A percentile compares a stretch with the other conserved stretches of the same genome.
Evolutionary conservation across 257 asterid genomes (phyloP).

Genomic region (Euphrasia confusa): DNA sequence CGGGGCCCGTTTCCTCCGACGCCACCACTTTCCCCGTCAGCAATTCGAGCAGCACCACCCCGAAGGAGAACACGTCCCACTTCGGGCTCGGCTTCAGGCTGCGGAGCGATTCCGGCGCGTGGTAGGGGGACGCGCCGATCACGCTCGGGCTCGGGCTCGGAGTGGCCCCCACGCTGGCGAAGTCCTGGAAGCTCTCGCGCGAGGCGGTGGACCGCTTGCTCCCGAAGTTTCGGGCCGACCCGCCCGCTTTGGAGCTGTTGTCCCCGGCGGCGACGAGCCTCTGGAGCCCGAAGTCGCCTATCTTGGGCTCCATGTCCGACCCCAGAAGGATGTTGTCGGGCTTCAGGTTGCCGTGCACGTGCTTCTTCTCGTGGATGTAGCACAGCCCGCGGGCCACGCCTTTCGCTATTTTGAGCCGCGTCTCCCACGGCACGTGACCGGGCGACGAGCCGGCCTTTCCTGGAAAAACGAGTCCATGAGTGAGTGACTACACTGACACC

Average conservation of each 20-base stretch:
- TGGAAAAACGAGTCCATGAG: conserved; percentile 19
- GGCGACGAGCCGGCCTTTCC: conserved; percentile 86
- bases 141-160: conserved; percentile 63
- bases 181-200: conserved; percentile 71
- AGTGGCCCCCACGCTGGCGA: conserved; percentile 45
- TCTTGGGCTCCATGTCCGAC: conserved; percentile 79
- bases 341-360: conserved; percentile 87
- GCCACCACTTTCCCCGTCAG: conserved; percentile 62
- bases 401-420: conserved; percentile 76
- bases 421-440: conserved; percentile 73
- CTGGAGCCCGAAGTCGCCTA: conserved; percentile 92
- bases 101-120: conserved; percentile 88
- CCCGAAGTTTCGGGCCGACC: conserved; percentile 74
- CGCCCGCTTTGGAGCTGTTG: conserved; percentile 56
- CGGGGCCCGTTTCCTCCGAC: conserved; percentile 64
- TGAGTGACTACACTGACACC: no score
- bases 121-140: conserved; percentile 66
- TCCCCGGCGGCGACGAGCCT: conserved; percentile 62
- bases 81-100: conserved; percentile 81
- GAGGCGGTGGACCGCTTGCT: conserved; percentile 90
- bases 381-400: conserved; percentile 90
- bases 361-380: conserved; percentile 83
- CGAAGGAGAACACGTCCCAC: conserved; percentile 87
- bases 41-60: conserved; percentile 66
- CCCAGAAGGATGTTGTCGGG: conserved; percentile 76